These are phyloP conservation scores for Crinitomyces ghanaensis DNA, from an alignment of 805 yeast genomes.

Conservation along the genomic window DNA sequence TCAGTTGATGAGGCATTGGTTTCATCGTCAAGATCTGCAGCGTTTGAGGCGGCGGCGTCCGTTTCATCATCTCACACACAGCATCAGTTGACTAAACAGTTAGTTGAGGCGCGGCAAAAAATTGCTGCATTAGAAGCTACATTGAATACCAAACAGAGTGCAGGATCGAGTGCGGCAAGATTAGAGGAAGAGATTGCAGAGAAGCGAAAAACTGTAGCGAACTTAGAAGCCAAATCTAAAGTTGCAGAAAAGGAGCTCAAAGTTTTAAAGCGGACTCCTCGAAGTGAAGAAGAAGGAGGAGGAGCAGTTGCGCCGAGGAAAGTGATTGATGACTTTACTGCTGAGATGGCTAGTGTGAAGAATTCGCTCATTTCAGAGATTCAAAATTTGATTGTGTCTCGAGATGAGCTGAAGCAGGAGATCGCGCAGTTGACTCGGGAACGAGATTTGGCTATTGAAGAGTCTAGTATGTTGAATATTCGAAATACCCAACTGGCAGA, in stretches of 20 bases:
- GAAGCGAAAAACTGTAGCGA: conserved; percentile 26
- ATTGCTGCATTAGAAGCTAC: conserved; percentile 20
- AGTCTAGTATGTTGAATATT: conserved; percentile 21
- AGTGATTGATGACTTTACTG: conserved; percentile 28
- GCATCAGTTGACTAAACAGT: conserved; percentile 15
- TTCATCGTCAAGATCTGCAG: too few species aligned
- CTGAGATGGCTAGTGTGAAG: conserved; percentile 37
- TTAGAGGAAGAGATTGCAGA: conserved; percentile 17
- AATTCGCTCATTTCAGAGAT: conserved; percentile 38
- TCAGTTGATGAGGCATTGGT: too few species aligned
- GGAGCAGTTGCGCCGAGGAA: conserved; percentile 15
- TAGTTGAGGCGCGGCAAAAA: conserved; percentile 19
- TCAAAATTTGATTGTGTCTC: conserved; percentile 21
- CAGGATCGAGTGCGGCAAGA: conserved; percentile 1
- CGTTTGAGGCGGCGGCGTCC: too few species aligned
- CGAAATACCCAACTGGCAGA: conserved; percentile 28
- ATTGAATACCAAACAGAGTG: conserved; percentile 11
- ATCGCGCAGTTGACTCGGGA: conserved; percentile 17
- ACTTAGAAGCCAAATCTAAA: conserved; percentile 24
- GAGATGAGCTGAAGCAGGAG: conserved; percentile 23
- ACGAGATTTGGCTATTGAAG: conserved; percentile 22
- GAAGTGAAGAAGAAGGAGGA: conserved; percentile 26
- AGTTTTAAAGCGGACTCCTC: conserved; percentile 27
- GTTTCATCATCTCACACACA: too few species aligned
- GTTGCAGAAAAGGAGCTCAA: conserved; percentile 31